Base-by-base conservation (phyloP, 257 asterid species). In the Misopates orontium region DNA sequence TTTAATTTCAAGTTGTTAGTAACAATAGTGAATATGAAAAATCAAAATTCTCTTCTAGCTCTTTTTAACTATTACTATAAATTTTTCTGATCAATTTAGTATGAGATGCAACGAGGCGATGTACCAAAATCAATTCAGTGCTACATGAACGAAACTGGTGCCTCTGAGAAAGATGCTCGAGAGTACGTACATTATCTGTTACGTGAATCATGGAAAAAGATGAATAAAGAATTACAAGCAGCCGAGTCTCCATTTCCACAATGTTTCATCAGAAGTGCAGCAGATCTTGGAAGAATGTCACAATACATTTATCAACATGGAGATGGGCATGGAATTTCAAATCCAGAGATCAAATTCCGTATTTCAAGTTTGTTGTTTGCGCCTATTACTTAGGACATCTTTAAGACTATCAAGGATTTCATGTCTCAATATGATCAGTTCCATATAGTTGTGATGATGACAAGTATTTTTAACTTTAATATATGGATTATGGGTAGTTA, bases 221-320 rank as follows among this genome's bases (percentile, higher is more conserved):
- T 83, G 76, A 81, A 79, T 16, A 45, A 53, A 47, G 82, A 64
- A 17, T 16, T 13, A 28, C 6, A 2, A 36, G 42, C 8, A 41
- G 16, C 24, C 8, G 66, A 65, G 3, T 42, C 63, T 16, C 67
- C 60, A 10, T 75, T 77, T 17, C 36, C 76, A 0, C 39, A 50
- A 19, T 63, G 48, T 8, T 75, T 84, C 45, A 69, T 66, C 2
- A 65, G 3, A n/a, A 19, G 36, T 15, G 82, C 84, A 6, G 73
- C 54, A 56, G 74, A 75, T 63, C 65, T 87, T 32, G 87, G 78
- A 3, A 72, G 90, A 62, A 75, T 78, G 68, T 83, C 83, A 5
- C 78, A 75, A 11, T 73, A 78, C 32, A 75, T 83, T 64, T 85
- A 85, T 44, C 76, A 81, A 7, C 59, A 82, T 56, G 94, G 85